Conservation (phyloP, 192 early-diverging fungal species). For the Coemansia erecta region DNA sequence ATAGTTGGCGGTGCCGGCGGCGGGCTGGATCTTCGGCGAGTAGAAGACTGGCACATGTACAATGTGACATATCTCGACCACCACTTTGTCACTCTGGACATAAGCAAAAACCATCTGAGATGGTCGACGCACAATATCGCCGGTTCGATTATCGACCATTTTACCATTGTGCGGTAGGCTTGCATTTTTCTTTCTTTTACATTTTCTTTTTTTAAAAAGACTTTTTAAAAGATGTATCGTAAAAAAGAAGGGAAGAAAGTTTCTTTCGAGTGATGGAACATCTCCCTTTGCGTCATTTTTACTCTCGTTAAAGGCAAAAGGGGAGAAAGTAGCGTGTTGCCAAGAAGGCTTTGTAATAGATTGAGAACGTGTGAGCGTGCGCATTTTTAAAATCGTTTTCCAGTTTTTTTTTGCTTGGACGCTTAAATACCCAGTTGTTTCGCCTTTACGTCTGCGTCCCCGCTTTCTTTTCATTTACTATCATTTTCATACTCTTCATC, state of each 20-base stretch:
- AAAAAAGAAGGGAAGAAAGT: no score
- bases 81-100: conserved; percentile 57
- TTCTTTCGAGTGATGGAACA: no score
- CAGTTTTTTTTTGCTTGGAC: not conserved
- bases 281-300: no score
- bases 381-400: no score
- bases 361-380: no score
- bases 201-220: not conserved
- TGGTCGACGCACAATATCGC: conserved; percentile 28
- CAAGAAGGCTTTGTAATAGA: no score
- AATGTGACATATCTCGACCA: conserved; percentile 47
- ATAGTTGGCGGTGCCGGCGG: conserved; percentile 78
- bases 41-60: conserved; percentile 66
- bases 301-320: no score
- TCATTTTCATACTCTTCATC: no score
- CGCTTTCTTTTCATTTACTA: no score
- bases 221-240: not conserved
- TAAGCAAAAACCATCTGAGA: conserved; percentile 10
- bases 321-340: no score
- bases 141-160: conserved; percentile 28
- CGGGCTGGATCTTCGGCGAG: conserved; percentile 58
- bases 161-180: conserved; percentile 15
- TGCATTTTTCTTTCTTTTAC: not conserved
- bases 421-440: no score
- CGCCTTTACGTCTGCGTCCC: no score